Percentiles rank a stretch among this genome's conserved stretches.
Evolutionary conservation across 495 filamentous ascomycete species (phyloP).

Genomic region (Cudoniella acicularis): DNA sequence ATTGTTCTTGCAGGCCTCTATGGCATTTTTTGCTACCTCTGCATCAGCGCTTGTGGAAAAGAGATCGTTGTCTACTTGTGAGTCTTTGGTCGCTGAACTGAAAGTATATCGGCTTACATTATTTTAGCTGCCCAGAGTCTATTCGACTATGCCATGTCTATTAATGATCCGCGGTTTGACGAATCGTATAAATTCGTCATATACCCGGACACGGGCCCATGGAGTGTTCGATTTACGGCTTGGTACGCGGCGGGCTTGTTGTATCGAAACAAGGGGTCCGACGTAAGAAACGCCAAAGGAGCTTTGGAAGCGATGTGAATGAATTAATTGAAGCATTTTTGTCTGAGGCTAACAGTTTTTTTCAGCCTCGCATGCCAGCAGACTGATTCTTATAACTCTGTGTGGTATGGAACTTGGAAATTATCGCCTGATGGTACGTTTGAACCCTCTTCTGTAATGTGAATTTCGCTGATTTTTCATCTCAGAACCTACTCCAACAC

Average conservation of each 20-base stretch:
- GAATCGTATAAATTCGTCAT: slow-evolving; percentile 30
- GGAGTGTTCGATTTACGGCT: slow-evolving; percentile 31
- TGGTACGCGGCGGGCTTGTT: slow-evolving; percentile 32
- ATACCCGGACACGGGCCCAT: slow-evolving; percentile 30
- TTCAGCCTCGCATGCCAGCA: slow-evolving; percentile 23
- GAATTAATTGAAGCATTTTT: background rate
- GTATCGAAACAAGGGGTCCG: slow-evolving; percentile 27
- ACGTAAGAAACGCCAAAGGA: slow-evolving; percentile 29
- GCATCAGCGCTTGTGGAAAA: background rate
- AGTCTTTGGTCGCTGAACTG: background rate
- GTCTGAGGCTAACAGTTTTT: background rate
- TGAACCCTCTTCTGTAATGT: background rate
- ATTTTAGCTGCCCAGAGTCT: slow-evolving; percentile 27
- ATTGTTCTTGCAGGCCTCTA: background rate
- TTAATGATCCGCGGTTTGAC: slow-evolving; percentile 30
- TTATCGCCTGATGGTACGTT: slow-evolving; percentile 26
- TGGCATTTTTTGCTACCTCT: background rate
- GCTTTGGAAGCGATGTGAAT: slow-evolving; percentile 29
- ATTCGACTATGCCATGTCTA: slow-evolving; percentile 30
- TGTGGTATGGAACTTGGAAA: slow-evolving; percentile 33
- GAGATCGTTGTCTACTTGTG: slow-evolving; percentile 4
- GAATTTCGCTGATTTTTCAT: background rate
- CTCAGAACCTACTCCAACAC: slow-evolving; percentile 26
- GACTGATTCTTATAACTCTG: slow-evolving; percentile 24
- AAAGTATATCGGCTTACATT: slow-evolving; percentile 9